These are phyloP conservation scores for Colletotrichum acutatum DNA, from an alignment of 2,329 filamentous ascomycete species.

Conservation along the genomic window DNA sequence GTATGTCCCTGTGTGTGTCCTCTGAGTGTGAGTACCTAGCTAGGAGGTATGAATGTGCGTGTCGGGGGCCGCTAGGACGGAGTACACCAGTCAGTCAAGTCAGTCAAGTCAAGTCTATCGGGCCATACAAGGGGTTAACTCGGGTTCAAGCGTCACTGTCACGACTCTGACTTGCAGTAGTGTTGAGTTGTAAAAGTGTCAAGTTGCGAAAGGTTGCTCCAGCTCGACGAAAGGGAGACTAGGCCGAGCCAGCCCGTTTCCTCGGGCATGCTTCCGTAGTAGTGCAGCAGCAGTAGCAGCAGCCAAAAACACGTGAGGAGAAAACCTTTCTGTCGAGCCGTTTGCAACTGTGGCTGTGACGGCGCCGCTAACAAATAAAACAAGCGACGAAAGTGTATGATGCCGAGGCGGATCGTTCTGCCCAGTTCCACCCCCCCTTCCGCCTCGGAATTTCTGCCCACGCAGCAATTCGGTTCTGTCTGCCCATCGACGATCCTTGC, in stretches of 20 bases:
- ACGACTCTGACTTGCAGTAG: background rate
- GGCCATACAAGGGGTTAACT: background rate
- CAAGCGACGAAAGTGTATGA: constrained; percentile 12
- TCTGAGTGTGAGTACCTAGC: background rate
- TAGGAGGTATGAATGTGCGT: background rate
- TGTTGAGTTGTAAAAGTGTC: background rate
- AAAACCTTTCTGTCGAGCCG: background rate
- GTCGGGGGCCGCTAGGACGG: background rate
- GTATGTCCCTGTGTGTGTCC: background rate
- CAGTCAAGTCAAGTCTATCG: background rate
- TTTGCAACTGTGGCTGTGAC: constrained; percentile 24
- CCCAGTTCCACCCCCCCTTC: constrained; percentile 29
- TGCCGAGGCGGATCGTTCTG: constrained; percentile 29
- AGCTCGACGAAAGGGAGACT: background rate
- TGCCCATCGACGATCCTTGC: constrained; percentile 27
- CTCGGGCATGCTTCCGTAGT: background rate
- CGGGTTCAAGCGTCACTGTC: background rate
- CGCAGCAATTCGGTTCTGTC: constrained; percentile 31
- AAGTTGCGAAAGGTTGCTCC: background rate
- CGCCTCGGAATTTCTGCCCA: constrained; percentile 31
- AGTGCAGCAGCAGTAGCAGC: too few relatives aligned
- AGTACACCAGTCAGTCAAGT: background rate
- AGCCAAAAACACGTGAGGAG: constrained; percentile 14
- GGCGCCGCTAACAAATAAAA: constrained; percentile 5
- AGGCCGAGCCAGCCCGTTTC: background rate